A percentile compares a stretch with the other conserved stretches of the same genome.
Conservation (phyloP, 768 basidiomycete genomes). For the Rhodotorula toruloides region DNA sequence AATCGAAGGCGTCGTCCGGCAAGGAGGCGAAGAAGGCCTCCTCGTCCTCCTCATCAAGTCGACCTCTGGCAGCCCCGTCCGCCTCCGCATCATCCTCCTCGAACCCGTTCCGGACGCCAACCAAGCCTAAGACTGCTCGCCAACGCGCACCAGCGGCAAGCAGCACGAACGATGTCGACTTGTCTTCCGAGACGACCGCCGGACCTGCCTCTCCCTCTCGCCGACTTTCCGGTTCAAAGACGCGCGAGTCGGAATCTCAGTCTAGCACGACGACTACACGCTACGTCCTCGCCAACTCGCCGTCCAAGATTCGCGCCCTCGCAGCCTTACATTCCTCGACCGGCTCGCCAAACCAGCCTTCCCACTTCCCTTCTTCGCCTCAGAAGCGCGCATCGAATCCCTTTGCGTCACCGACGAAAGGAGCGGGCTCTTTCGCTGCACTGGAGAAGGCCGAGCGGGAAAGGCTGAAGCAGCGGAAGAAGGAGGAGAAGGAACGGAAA, state of each 20-base stretch:
- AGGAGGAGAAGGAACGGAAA: neutral
- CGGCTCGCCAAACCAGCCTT: slow-evolving; percentile 29
- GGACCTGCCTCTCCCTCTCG: neutral
- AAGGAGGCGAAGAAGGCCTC: neutral
- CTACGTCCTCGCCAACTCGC: slow-evolving; percentile 41
- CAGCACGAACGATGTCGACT: neutral
- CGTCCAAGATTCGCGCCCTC: slow-evolving; percentile 39
- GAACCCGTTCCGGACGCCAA: slow-evolving; percentile 34
- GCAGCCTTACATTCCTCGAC: slow-evolving; percentile 37
- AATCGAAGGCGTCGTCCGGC: slow-evolving; percentile 7
- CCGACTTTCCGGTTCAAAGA: neutral
- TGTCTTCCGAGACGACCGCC: no score
- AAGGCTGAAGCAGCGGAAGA: neutral
- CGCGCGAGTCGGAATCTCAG: neutral
- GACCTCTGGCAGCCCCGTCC: neutral
- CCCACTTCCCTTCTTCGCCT: neutral
- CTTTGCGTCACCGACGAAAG: slow-evolving; percentile 21
- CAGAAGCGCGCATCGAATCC: slow-evolving; percentile 28
- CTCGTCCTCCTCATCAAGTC: neutral
- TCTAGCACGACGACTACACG: no score
- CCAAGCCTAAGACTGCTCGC: slow-evolving; percentile 18
- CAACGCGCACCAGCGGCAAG: neutral
- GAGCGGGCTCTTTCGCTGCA: slow-evolving; percentile 10
- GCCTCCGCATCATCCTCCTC: neutral
- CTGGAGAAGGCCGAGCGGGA: neutral